These are phyloP conservation scores for Fusarium solani-melongenae DNA, from an alignment of 2,329 filamentous ascomycete species.

Conservation along the genomic window DNA sequence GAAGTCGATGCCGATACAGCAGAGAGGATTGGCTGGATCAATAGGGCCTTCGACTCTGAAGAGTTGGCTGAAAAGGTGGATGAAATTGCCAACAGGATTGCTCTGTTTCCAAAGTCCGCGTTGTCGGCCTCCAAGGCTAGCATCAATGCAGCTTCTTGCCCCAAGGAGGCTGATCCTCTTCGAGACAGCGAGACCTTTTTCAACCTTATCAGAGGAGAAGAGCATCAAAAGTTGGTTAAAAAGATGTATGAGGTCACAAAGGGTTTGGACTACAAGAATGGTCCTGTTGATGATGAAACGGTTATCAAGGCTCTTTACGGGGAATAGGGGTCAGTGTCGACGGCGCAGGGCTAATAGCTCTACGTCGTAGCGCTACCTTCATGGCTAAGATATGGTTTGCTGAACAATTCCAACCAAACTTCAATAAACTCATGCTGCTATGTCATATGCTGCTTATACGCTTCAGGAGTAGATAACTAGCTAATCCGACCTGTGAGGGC, in stretches of 20 bases:
- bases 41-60: background rate
- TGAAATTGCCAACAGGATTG: background rate
- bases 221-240: background rate
- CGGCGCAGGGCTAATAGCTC: too few species aligned
- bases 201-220: background rate
- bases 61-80: background rate
- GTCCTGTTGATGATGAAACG: background rate
- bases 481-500: too few species aligned
- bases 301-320: background rate
- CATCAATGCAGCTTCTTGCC: background rate
- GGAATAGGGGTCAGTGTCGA: background rate
- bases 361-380: too few species aligned
- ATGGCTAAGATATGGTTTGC: too few species aligned
- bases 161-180: background rate
- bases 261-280: background rate
- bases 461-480: too few species aligned
- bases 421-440: too few species aligned
- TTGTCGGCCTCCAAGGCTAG: background rate
- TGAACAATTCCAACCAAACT: too few species aligned
- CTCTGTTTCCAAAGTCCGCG: background rate
- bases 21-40: background rate
- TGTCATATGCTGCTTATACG: too few species aligned
- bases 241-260: background rate
- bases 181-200: background rate
- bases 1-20: background rate